Base-by-base conservation (phyloP, 1,284 basidiomycete genomes). In the Austroboletus niveus region DNA sequence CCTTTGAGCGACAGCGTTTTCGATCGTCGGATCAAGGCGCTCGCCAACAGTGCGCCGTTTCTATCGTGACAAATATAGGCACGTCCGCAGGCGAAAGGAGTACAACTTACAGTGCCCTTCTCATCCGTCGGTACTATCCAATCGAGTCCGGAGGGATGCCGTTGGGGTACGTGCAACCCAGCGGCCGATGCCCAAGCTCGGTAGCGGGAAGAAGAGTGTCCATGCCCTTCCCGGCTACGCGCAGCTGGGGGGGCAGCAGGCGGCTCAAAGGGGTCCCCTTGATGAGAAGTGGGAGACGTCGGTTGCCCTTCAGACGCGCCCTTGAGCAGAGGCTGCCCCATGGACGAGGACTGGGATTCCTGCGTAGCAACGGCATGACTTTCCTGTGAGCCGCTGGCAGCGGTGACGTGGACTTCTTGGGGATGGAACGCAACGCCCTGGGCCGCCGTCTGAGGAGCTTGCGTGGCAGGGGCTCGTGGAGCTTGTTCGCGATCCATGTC, bases 21-120 rank as follows among this genome's bases (percentile, higher is more conserved):
- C 57, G 14, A 82, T 56, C 0, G 77, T 81, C 4, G 77, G 75
- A 9, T 67, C 44, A 9, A 82, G 60, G 3, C 80, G 72, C 49
- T 79, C 73, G 8, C 68, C 69, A 2, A 78, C 54, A 0, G 72
- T 78, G 43, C 54, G 64, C 22, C 65, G 71, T 5, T 49, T 8
- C 50, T 66, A 17, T 39, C 29, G 27, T 20, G 7, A 38, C 4
- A 8, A 29, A 14, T 22, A 42, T 10, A 22, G 14, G 5, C 48
- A 56, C 48, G 47, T 61, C 66, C 14, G 32, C 31, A 34, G 9
- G 14, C 10, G 7, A 11, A 9, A 3, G 32, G 9, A 34, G 3
- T 34, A 3, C 9, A 9, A 6, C 14, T 9, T 10, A 34, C 14
- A 8, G 12, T 38, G 3, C n/a, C 36, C 15, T 62, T 70, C 24